Percentiles rank a stretch among this genome's conserved stretches.
These are phyloP conservation scores for Cajanus cajan DNA, from an alignment of 306 rosid genomes.

Conservation along the genomic window DNA sequence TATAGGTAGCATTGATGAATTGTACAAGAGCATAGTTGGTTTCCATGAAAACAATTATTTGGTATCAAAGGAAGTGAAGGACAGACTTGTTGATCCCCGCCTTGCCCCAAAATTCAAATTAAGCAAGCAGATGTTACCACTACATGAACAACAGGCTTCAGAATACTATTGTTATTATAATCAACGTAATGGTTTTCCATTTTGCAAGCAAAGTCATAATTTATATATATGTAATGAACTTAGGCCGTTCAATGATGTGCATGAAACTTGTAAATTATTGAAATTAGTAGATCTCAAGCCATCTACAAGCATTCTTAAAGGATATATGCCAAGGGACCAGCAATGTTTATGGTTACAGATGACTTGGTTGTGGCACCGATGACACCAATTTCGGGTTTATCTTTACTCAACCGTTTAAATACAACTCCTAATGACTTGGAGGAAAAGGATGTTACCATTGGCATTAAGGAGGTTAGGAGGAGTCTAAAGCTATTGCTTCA, in stretches of 20 bases:
- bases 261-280: rapidly evolving
- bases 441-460: background rate
- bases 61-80: background rate
- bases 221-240: no score
- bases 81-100: background rate
- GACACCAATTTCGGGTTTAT: background rate
- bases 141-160: background rate
- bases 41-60: background rate
- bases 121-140: background rate
- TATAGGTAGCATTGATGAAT: background rate
- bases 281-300: background rate
- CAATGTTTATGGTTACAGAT: slow-evolving; percentile 6
- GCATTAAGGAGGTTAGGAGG: slow-evolving; percentile 1
- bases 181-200: no score
- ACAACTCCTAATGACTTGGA: background rate
- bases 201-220: no score
- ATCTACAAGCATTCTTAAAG: background rate
- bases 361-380: background rate
- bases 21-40: background rate
- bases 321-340: background rate
- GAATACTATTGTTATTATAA: background rate
- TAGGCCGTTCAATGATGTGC: no score
- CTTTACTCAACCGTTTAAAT: background rate
- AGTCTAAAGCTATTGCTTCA: background rate
- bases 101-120: background rate